Base-by-base conservation (phyloP, 2,329 filamentous ascomycete species). In the Botrytis porri region DNA sequence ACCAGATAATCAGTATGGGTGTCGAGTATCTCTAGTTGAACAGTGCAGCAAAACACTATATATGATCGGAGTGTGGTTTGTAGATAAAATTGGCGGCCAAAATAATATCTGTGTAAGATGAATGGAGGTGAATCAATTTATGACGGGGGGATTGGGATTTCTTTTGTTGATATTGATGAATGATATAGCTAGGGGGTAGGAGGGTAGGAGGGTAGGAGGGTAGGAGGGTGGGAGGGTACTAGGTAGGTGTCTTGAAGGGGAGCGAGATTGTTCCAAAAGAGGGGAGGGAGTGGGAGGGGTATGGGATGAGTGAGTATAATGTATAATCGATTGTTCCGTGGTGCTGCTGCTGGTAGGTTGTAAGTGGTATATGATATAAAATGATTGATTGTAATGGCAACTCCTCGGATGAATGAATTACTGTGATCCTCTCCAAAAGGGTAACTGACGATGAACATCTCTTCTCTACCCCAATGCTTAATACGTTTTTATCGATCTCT, bases 21-120 rank as follows among this genome's bases (percentile, higher is more conserved):
- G 10, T 16, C 7, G 61, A 29, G 61, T 66, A 22, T 48, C 64
- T 43, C 14, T 37, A 22, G 29, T 54, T 54, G 45, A 66, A 66
- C 45, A 66, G 64, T 54, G 64, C 64, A 66, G 45, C 45, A 25
- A 57, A 57, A 66, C 64, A 66, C 45, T 54, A 9, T 57, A 57
- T 57, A 57, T 57, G 51, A 57, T 29, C 51, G 51, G 51, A 57
- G 51, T 39, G 25, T 65, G 63, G 22, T 20, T 66, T n/a, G 45
- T 29, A 29, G 64, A 54, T 29, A 20, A 51, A 66, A 54, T 66
- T 54, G 64, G 64, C 16, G 45, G 64, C 45, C 64, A 66, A 29
- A 39, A 45, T 2, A 32, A 57, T 32, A 64, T n/a, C 61, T 25
- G 9, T 29, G 61, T 66, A 39, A 66, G 39, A 18, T 51, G 32